Evolutionary conservation across 139 green algal species (phyloP).

Genomic region (Zygnema circumcarinatum): DNA sequence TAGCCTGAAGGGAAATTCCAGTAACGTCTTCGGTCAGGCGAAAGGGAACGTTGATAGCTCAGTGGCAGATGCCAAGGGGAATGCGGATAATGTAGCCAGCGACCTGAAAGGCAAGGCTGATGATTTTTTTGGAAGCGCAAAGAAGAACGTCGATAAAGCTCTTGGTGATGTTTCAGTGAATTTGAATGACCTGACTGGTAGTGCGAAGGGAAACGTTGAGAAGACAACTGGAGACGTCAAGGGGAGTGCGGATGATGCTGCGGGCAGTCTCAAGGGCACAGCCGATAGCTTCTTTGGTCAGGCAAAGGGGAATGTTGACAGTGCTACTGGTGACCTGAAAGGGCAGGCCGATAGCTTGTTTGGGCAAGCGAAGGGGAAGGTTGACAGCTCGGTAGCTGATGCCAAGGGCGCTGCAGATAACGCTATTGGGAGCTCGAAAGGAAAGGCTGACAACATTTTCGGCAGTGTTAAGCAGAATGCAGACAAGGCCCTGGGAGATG

Average conservation of each 20-base stretch:
- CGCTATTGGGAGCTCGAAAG: background rate
- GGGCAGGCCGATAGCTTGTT: background rate
- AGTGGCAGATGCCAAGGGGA: background rate
- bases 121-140: background rate
- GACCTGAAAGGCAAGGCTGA: background rate
- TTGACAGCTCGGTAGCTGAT: background rate
- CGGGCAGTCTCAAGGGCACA: background rate
- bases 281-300: background rate
- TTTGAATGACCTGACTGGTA: background rate
- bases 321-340: background rate
- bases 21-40: background rate
- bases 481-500: too few species aligned
- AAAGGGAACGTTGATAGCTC: background rate
- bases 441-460: background rate
- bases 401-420: background rate
- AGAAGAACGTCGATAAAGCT: background rate
- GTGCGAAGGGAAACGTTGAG: background rate
- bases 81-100: background rate
- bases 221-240: background rate
- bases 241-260: background rate
- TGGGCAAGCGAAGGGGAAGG: background rate
- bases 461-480: background rate
- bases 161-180: background rate
- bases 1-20: background rate
- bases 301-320: background rate